Evolutionary conservation across 495 filamentous ascomycete genomes (phyloP).

Genomic region (Talaromyces stipitatus): DNA sequence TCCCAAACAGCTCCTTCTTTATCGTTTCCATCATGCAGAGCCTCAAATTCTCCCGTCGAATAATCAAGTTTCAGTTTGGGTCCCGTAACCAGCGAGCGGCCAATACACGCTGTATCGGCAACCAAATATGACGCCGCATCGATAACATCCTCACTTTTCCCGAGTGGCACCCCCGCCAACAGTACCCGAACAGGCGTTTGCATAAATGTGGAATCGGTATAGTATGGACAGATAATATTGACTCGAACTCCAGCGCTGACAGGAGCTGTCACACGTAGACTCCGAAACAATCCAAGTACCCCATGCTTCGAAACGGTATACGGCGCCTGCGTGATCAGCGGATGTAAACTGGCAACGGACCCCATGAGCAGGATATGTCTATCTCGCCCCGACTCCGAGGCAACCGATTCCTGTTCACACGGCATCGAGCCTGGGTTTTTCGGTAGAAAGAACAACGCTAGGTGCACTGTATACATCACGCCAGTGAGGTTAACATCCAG

Average conservation of each 20-base stretch:
- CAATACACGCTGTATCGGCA: conserved; percentile 42
- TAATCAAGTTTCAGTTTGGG: conserved; percentile 36
- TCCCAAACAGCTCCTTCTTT: conserved; percentile 45
- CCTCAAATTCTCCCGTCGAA: neutral
- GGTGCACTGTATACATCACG: conserved; percentile 54
- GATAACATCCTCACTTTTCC: conserved; percentile 46
- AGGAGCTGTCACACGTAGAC: conserved; percentile 40
- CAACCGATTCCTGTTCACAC: conserved; percentile 10
- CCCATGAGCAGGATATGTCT: conserved; percentile 18
- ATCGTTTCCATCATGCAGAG: conserved; percentile 11
- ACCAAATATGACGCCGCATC: conserved; percentile 38
- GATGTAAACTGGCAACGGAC: conserved; percentile 16
- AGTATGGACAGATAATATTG: conserved; percentile 59
- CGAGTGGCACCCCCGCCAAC: conserved; percentile 46
- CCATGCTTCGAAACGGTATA: conserved; percentile 59
- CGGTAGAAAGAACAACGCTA: conserved; percentile 30
- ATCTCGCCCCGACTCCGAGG: conserved; percentile 11
- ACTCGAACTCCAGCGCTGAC: conserved; percentile 39
- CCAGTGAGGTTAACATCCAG: conserved; percentile 56
- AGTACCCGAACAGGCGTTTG: conserved; percentile 27
- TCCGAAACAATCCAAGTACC: conserved; percentile 55
- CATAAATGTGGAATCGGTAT: conserved; percentile 56
- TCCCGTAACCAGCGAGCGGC: conserved; percentile 46
- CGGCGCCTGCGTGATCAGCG: conserved; percentile 24
- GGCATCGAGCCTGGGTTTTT: conserved; percentile 16